These are phyloP conservation scores for Emmonsiellopsis sp. DNA, from an alignment of 2,329 filamentous ascomycete species.

Conservation along the genomic window DNA sequence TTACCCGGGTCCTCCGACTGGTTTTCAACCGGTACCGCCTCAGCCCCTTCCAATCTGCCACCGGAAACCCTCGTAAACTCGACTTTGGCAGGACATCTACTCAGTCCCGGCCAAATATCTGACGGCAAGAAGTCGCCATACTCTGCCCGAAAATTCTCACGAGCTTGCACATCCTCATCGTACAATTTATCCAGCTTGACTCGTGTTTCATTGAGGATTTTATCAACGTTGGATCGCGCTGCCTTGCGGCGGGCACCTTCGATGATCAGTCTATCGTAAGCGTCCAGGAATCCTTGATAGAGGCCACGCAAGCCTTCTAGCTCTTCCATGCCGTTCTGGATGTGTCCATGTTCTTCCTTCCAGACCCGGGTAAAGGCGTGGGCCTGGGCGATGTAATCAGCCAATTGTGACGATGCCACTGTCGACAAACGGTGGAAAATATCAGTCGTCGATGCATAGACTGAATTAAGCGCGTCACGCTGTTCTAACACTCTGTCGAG, in stretches of 20 bases:
- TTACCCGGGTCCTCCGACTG: conserved; percentile 1
- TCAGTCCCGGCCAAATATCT: conserved; percentile 76
- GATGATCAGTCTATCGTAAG: conserved; percentile 74
- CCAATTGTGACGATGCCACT: conserved; percentile 53
- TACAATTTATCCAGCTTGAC: conserved; percentile 67
- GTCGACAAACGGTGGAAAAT: conserved; percentile 59
- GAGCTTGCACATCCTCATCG: conserved; percentile 59
- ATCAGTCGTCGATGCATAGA: conserved; percentile 49
- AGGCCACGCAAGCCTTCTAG: conserved; percentile 70
- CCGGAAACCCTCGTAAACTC: conserved; percentile 28
- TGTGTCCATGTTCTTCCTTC: conserved; percentile 62
- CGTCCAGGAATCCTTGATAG: conserved; percentile 75
- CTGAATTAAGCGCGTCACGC: conserved; percentile 46
- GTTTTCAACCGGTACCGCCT: background rate
- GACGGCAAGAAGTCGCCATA: conserved; percentile 79
- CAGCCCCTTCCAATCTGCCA: conserved; percentile 20
- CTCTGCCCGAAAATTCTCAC: conserved; percentile 70
- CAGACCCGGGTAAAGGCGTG: conserved; percentile 48
- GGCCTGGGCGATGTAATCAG: conserved; percentile 39
- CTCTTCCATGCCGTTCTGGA: conserved; percentile 61
- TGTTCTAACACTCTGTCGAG: conserved; percentile 56
- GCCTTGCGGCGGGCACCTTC: conserved; percentile 69
- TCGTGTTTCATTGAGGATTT: conserved; percentile 67
- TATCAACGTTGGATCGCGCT: conserved; percentile 63
- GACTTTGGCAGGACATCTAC: conserved; percentile 43